Conservation (phyloP, 1,139 yeast genomes). For the Suhomyces choctaworum region DNA sequence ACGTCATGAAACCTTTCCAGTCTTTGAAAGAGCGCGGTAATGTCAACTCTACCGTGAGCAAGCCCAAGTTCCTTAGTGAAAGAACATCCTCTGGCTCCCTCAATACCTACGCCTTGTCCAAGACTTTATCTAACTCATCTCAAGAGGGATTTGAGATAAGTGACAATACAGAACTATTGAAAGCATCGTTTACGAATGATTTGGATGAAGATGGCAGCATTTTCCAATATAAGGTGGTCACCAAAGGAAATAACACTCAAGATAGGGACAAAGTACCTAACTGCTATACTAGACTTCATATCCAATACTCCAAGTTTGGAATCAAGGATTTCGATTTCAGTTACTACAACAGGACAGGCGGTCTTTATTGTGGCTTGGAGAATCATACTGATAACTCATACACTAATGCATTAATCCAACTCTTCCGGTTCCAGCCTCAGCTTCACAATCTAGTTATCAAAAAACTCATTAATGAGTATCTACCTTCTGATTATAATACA, state of each 20-base stretch:
- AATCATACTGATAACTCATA: slow-evolving; percentile 82
- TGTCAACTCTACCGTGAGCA: slow-evolving; percentile 14
- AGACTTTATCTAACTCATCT: slow-evolving; percentile 17
- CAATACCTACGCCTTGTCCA: slow-evolving; percentile 6
- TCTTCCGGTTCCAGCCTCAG: slow-evolving; percentile 77
- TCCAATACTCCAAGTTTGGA: slow-evolving; percentile 86
- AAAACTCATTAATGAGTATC: slow-evolving; percentile 58
- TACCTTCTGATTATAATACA: slow-evolving; percentile 41
- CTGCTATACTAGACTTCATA: slow-evolving; percentile 72
- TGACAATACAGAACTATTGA: slow-evolving; percentile 6
- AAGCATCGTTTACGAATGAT: slow-evolving; percentile 9
- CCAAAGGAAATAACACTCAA: slow-evolving; percentile 6
- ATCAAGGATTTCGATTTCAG: slow-evolving; percentile 92
- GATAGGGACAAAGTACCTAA: slow-evolving; percentile 48
- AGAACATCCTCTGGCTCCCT: slow-evolving; percentile 28
- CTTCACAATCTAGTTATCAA: slow-evolving; percentile 64
- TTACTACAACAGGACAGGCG: slow-evolving; percentile 68
- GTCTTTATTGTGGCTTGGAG: slow-evolving; percentile 75
- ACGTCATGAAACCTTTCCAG: slow-evolving; percentile 49
- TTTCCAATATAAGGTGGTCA: slow-evolving; percentile 27
- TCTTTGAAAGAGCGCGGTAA: slow-evolving; percentile 36
- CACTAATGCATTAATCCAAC: slow-evolving; percentile 75
- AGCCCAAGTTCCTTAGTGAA: slow-evolving; percentile 77
- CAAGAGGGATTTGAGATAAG: slow-evolving; percentile 5
- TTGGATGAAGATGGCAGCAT: slow-evolving; percentile 24